Evolutionary conservation across 768 basidiomycete species (phyloP).

Genomic region (Boletus tomentosulus): DNA sequence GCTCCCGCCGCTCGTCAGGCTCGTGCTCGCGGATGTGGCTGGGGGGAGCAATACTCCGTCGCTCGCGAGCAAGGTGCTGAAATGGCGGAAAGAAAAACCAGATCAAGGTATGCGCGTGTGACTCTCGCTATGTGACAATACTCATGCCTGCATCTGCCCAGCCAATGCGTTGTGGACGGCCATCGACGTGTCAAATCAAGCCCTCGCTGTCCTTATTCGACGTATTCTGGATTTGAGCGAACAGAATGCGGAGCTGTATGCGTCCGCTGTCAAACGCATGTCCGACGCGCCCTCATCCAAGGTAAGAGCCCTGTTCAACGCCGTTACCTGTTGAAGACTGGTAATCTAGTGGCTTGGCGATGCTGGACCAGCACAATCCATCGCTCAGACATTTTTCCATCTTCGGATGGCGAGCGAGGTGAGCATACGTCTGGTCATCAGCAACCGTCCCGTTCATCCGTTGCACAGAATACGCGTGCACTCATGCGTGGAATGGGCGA

Average conservation of each 20-base stretch:
- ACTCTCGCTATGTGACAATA: background rate
- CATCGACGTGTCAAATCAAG: slow-evolving; percentile 59
- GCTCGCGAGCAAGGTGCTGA: slow-evolving; percentile 85
- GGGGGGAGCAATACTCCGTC: slow-evolving; percentile 96
- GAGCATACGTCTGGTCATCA: slow-evolving; percentile 2
- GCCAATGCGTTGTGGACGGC: slow-evolving; percentile 64
- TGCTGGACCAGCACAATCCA: slow-evolving; percentile 16
- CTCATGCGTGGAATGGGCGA: slow-evolving; percentile 85
- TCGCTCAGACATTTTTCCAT: slow-evolving; percentile 55
- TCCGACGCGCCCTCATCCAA: slow-evolving; percentile 48
- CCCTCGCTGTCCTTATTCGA: slow-evolving; percentile 49
- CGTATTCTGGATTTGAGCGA: slow-evolving; percentile 48
- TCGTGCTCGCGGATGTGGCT: slow-evolving; percentile 94
- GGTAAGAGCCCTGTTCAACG: slow-evolving; percentile 40
- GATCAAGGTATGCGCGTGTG: slow-evolving; percentile 43
- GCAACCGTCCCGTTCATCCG: background rate
- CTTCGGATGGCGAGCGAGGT: slow-evolving; percentile 60
- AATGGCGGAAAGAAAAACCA: slow-evolving; percentile 73
- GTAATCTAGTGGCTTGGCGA: slow-evolving; percentile 43
- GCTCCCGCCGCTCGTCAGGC: slow-evolving; percentile 77
- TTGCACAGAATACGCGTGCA: slow-evolving; percentile 60
- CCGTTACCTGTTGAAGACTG: background rate
- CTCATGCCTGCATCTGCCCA: slow-evolving; percentile 21
- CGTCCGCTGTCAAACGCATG: slow-evolving; percentile 56
- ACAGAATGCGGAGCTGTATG: slow-evolving; percentile 47